These are phyloP conservation scores for Serendipita vermifera DNA, from an alignment of 768 basidiomycete species.

Conservation along the genomic window DNA sequence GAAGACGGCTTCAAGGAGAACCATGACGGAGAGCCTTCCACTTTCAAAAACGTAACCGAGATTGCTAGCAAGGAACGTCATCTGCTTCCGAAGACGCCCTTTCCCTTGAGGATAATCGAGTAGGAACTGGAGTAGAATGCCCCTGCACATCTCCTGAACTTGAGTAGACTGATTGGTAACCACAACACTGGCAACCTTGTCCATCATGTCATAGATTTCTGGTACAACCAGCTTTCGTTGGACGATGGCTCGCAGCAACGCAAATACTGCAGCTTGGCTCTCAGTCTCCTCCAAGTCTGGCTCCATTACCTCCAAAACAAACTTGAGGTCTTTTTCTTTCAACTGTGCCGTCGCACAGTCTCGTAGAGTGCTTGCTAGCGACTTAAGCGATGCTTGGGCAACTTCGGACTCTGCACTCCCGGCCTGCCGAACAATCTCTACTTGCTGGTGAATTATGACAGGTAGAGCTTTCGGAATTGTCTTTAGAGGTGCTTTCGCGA, in stretches of 20 bases:
- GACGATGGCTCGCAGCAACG: constrained; percentile 81
- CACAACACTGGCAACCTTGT: constrained; percentile 77
- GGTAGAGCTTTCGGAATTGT: constrained; percentile 62
- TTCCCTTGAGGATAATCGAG: constrained; percentile 96
- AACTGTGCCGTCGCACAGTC: constrained; percentile 69
- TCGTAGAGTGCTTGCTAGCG: constrained; percentile 79
- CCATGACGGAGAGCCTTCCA: constrained; percentile 88
- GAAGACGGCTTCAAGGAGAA: constrained; percentile 73
- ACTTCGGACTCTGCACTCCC: constrained; percentile 86
- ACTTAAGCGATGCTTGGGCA: constrained; percentile 76
- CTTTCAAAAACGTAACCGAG: constrained; percentile 81
- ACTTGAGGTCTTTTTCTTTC: constrained; percentile 79
- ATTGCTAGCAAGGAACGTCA: constrained; percentile 87
- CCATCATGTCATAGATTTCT: constrained; percentile 96
- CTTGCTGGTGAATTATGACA: constrained; percentile 69
- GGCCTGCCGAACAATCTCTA: constrained; percentile 65
- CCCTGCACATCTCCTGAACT: constrained; percentile 84
- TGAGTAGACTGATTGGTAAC: constrained; percentile 85
- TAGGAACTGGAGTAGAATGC: constrained; percentile 81
- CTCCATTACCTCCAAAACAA: constrained; percentile 68
- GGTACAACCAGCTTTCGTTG: constrained; percentile 84
- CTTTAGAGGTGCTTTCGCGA: constrained; percentile 74
- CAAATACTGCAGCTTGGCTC: constrained; percentile 75
- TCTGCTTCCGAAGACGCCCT: constrained; percentile 72
- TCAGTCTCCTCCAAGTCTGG: constrained; percentile 86